Evolutionary conservation across 306 rosid genomes (phyloP).

Genomic region (Cicer chorassanicum): DNA sequence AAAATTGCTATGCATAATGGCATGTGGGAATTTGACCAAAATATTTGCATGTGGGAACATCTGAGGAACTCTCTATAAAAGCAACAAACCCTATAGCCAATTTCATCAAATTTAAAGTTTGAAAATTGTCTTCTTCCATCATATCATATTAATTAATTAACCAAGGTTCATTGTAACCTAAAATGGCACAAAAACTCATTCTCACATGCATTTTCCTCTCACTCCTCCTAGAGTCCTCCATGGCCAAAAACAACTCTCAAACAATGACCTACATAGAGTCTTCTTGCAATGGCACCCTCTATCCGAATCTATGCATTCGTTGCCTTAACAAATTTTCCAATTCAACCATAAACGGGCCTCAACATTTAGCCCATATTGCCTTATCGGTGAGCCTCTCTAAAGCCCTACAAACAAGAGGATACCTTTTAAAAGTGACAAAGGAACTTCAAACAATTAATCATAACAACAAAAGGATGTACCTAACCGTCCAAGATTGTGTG

Average conservation of each 20-base stretch:
- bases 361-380: conserved; percentile 57
- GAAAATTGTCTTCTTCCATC: neutral
- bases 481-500: conserved; percentile 56
- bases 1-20: neutral
- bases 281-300: conserved; percentile 59
- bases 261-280: conserved; percentile 48
- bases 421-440: conserved; percentile 46
- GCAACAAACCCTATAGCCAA: neutral
- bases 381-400: conserved; percentile 58
- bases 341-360: conserved; percentile 46
- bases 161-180: neutral
- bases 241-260: conserved; percentile 20
- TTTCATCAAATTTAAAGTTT: conserved; percentile 23
- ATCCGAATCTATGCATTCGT: conserved; percentile 53
- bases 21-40: conserved; percentile 29
- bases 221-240: conserved; percentile 45
- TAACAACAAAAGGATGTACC: conserved; percentile 43
- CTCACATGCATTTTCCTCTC: conserved; percentile 38
- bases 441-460: conserved; percentile 43
- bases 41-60: conserved; percentile 37
- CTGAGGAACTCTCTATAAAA: conserved; percentile 40
- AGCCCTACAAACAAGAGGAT: conserved; percentile 50
- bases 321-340: conserved; percentile 46
- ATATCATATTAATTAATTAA: neutral
- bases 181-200: conserved; percentile 9